These are phyloP conservation scores for Amesomyces nigricolor DNA, from an alignment of 2,329 filamentous ascomycete genomes.

Conservation along the genomic window DNA sequence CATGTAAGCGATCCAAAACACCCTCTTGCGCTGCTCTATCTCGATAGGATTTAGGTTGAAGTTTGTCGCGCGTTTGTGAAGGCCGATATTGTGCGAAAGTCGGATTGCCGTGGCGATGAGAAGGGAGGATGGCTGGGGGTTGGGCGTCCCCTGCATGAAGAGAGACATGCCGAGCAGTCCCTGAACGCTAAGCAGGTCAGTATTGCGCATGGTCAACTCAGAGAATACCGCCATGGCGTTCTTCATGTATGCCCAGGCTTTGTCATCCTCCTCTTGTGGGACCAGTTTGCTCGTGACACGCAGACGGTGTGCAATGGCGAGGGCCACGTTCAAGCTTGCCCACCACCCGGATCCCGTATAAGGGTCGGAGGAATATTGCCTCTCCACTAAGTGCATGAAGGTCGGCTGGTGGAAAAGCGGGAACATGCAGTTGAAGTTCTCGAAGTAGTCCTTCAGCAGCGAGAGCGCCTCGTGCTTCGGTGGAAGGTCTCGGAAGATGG, in stretches of 20 bases:
- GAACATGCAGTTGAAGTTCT: slow-evolving; percentile 99
- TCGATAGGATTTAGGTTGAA: slow-evolving; percentile 93
- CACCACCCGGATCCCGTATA: slow-evolving; percentile 97
- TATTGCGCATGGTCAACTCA: slow-evolving; percentile 92
- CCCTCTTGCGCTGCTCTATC: slow-evolving; percentile 74
- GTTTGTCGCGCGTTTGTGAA: slow-evolving; percentile 87
- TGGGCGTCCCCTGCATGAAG: slow-evolving; percentile 93
- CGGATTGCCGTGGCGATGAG: slow-evolving; percentile 86
- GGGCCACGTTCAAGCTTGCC: slow-evolving; percentile 88
- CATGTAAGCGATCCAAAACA: slow-evolving; percentile 63
- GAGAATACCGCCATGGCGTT: slow-evolving; percentile 92
- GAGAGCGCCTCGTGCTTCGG: slow-evolving; percentile 82
- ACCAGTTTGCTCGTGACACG: slow-evolving; percentile 94
- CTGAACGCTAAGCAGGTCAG: slow-evolving; percentile 90
- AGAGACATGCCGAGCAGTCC: slow-evolving; percentile 88
- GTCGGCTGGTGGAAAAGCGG: slow-evolving; percentile 95
- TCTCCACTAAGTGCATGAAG: slow-evolving; percentile 94
- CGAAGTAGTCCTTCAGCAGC: slow-evolving; percentile 87
- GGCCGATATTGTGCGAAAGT: slow-evolving; percentile 85
- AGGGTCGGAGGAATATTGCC: slow-evolving; percentile 86
- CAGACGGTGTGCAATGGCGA: slow-evolving; percentile 89
- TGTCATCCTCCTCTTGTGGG: slow-evolving; percentile 83
- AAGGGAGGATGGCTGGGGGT: slow-evolving; percentile 89
- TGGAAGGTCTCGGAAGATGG: slow-evolving; percentile 77
- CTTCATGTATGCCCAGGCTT: slow-evolving; percentile 93